A percentile compares a stretch with the other conserved stretches of the same genome.
Evolutionary conservation across 2,329 filamentous ascomycete genomes (phyloP).

Genomic region (Trichophyton mentagrophytes): DNA sequence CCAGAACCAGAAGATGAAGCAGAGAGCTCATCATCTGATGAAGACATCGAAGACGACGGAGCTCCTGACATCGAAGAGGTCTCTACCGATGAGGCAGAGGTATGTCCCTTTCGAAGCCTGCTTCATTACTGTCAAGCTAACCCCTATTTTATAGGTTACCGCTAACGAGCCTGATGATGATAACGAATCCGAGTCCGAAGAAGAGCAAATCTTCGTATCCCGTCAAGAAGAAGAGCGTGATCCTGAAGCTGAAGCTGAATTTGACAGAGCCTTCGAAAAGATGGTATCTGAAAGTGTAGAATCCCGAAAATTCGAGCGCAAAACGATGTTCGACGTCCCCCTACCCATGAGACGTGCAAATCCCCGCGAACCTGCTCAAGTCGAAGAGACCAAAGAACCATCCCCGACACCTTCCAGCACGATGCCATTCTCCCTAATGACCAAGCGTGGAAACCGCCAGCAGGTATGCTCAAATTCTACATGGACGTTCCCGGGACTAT

Average conservation of each 20-base stretch:
- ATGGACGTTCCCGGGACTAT: background rate
- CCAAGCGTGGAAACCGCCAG: constrained; percentile 89
- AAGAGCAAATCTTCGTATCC: constrained; percentile 85
- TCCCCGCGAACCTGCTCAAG: constrained; percentile 43
- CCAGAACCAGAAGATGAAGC: constrained; percentile 60
- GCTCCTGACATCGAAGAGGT: constrained; percentile 45
- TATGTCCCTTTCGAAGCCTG: constrained; percentile 11
- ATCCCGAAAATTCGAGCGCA: constrained; percentile 89
- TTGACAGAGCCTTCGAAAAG: constrained; percentile 93
- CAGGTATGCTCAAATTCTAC: constrained; percentile 46
- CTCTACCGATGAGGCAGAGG: constrained; percentile 38
- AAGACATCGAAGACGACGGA: constrained; percentile 54
- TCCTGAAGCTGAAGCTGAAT: constrained; percentile 89
- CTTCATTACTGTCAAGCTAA: background rate
- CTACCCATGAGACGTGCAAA: constrained; percentile 67
- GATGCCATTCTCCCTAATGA: constrained; percentile 96
- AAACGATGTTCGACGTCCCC: constrained; percentile 89
- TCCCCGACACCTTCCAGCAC: constrained; percentile 38
- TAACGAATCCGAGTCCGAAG: constrained; percentile 51
- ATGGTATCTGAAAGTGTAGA: constrained; percentile 97
- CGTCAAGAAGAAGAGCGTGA: constrained; percentile 82
- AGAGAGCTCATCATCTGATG: constrained; percentile 61
- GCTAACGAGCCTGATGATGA: constrained; percentile 24
- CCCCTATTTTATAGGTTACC: background rate
- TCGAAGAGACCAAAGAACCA: constrained; percentile 27